Evolutionary conservation across 192 early-diverging fungal species (phyloP), one percentile per base, ranked within the genome.

Genomic region (Entomortierella beljakovae): DNA sequence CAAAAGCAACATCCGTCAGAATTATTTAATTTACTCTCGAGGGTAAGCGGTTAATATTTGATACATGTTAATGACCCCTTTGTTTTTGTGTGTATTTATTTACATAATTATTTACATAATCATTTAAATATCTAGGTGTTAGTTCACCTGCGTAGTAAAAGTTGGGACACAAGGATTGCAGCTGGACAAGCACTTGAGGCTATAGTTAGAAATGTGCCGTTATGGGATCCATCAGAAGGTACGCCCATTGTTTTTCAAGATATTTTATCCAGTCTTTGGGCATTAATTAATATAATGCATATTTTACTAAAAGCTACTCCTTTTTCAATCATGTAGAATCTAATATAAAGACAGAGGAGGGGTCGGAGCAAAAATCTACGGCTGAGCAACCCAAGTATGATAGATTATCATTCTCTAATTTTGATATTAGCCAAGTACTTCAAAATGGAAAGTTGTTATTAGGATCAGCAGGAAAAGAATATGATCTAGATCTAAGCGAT

Each of bases 161-260:
- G 88, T 67, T 99, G 98, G 98, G 96, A 95, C 52, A 97, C 97
- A 18, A 95, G 98, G 4, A 88, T 92, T 35, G 98, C 98, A n/a
- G 96, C 96, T 0, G 94, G 93, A 3, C 87, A 91, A 43, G 96
- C 98, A 8, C 80, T 99, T 8, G 94, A 96, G 58, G 92, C 93
- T 6, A 97, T 99, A 68, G 94, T 95, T 49, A 81, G 87, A 40
- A 93, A 97, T 80, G 96, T 99, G 4, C 87, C 91, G 31, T 89
- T 90, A 34, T 99, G 96, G 96, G 85, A 92, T 64, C 92, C 94
- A 8, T 65, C 60, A 5, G 67, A 76, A 51, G 69, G 76, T 59
- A 62, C 54, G 64, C 53, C 11, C 28, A n/a, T 20, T 34, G 40
- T n/a, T n/a, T n/a, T n/a, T n/a, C n/a, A n/a, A n/a, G n/a, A n/a